A percentile compares a stretch with the other conserved stretches of the same genome.
Conservation (phyloP, 139 green algal genomes). For the Nannochloris sp. region DNA sequence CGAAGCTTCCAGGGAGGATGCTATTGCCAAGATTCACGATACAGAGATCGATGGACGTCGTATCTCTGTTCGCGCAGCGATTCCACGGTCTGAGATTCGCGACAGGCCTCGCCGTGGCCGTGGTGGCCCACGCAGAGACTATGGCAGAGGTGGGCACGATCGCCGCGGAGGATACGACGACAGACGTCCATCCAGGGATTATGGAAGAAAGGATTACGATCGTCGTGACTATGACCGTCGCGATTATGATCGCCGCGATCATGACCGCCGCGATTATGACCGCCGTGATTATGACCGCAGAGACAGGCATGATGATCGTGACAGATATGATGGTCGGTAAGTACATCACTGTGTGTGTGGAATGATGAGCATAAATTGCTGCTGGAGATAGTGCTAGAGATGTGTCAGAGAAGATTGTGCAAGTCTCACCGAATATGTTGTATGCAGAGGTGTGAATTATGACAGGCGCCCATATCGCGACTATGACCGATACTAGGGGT, state of each 20-base stretch:
- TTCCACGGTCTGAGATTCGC: constrained; percentile 58
- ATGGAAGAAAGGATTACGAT: not conserved
- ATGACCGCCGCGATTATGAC: constrained; percentile 4
- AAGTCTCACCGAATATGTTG: too few species aligned
- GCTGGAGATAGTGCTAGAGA: too few species aligned
- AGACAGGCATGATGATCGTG: not conserved
- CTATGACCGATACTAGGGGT: too few species aligned
- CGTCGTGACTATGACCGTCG: not conserved
- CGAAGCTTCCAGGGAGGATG: constrained; percentile 43
- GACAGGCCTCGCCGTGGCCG: constrained; percentile 6
- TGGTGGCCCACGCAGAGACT: constrained; percentile 3
- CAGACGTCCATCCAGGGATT: not conserved
- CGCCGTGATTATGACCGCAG: constrained; percentile 1
- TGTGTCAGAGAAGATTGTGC: too few species aligned
- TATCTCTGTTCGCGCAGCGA: constrained; percentile 61
- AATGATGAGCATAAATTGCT: too few species aligned
- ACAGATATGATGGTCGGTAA: not conserved
- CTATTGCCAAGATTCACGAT: constrained; percentile 60
- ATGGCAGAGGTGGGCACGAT: not conserved
- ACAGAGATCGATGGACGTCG: constrained; percentile 61
- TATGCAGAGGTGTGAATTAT: too few species aligned
- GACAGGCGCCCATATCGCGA: too few species aligned
- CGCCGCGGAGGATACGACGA: not conserved
- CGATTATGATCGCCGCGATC: not conserved
- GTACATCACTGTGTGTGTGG: too few species aligned